These are phyloP conservation scores for Cantharellus cinnabarinus DNA, from an alignment of 768 basidiomycete genomes.

Conservation along the genomic window DNA sequence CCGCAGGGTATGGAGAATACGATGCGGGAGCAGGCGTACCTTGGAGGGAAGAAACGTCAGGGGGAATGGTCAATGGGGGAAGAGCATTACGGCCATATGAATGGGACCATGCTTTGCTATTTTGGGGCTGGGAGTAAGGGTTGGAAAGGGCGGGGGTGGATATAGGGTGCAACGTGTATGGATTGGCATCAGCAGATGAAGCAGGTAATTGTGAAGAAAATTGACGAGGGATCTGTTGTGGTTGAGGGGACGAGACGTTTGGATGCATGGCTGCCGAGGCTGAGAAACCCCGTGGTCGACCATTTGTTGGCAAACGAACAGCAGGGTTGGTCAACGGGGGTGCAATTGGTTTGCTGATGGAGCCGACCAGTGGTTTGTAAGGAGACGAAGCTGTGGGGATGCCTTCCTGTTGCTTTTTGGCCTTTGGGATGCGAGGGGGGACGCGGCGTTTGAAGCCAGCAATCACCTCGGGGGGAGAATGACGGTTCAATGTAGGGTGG, in stretches of 20 bases:
- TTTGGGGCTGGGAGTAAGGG: not conserved
- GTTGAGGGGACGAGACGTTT: not conserved
- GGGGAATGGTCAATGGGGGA: conserved; percentile 64
- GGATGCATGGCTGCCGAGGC: not conserved
- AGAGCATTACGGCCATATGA: conserved; percentile 33
- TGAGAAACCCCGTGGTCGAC: not conserved
- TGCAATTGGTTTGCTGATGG: no score
- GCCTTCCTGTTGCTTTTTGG: conserved; percentile 38
- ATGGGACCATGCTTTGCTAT: conserved; percentile 16
- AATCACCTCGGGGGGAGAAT: conserved; percentile 76
- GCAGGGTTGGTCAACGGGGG: no score
- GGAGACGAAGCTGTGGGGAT: conserved; percentile 37
- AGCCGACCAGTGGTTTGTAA: conserved; percentile 9
- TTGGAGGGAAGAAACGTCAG: not conserved
- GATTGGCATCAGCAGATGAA: not conserved
- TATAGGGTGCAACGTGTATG: not conserved
- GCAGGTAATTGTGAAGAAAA: not conserved
- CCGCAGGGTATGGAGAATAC: not conserved
- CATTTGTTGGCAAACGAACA: no score
- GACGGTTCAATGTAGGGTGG: conserved; percentile 77
- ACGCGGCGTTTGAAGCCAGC: conserved; percentile 92
- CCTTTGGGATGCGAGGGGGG: conserved; percentile 77
- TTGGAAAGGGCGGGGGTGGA: not conserved
- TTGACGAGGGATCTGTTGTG: not conserved
- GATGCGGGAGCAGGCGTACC: not conserved